These are phyloP conservation scores for Trichoderma orchidacearum DNA, from an alignment of 495 filamentous ascomycete species.

Conservation along the genomic window DNA sequence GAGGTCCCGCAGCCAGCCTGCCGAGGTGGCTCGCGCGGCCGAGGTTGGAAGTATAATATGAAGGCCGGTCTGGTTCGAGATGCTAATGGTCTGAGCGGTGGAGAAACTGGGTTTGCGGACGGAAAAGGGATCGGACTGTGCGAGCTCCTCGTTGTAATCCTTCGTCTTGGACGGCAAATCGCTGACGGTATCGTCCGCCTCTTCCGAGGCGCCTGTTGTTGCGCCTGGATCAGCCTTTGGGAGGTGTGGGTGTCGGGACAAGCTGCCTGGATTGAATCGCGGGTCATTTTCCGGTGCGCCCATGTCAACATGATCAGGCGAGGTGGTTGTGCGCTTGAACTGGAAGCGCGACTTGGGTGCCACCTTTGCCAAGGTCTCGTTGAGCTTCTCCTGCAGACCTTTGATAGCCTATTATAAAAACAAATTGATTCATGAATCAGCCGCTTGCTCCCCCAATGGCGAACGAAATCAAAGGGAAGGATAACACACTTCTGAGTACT, in stretches of 20 bases:
- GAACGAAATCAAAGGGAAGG: background rate
- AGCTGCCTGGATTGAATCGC: background rate
- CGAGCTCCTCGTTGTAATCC: constrained; percentile 38
- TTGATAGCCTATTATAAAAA: constrained; percentile 19
- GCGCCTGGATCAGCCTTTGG: background rate
- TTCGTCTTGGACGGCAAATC: constrained; percentile 19
- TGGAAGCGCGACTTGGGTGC: constrained; percentile 29
- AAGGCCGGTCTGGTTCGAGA: constrained; percentile 45
- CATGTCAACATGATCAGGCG: constrained; percentile 1
- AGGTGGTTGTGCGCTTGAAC: constrained; percentile 23
- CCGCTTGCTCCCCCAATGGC: background rate
- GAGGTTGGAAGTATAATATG: constrained; percentile 64
- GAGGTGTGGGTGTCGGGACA: background rate
- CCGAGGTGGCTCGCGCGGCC: constrained; percentile 49
- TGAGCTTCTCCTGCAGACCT: constrained; percentile 25
- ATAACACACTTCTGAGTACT: constrained; percentile 19
- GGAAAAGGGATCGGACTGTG: constrained; percentile 9
- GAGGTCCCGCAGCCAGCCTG: constrained; percentile 61
- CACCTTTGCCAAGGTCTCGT: constrained; percentile 24
- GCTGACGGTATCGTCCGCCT: constrained; percentile 8
- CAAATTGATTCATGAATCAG: constrained; percentile 7
- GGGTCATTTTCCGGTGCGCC: constrained; percentile 2
- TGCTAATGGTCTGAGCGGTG: constrained; percentile 42
- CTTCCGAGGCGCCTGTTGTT: constrained; percentile 11
- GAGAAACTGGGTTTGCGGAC: constrained; percentile 48